These are phyloP conservation scores for Pseudonitzschia pungens DNA, from an alignment of 108 stramenopile genomes.

Conservation along the genomic window DNA sequence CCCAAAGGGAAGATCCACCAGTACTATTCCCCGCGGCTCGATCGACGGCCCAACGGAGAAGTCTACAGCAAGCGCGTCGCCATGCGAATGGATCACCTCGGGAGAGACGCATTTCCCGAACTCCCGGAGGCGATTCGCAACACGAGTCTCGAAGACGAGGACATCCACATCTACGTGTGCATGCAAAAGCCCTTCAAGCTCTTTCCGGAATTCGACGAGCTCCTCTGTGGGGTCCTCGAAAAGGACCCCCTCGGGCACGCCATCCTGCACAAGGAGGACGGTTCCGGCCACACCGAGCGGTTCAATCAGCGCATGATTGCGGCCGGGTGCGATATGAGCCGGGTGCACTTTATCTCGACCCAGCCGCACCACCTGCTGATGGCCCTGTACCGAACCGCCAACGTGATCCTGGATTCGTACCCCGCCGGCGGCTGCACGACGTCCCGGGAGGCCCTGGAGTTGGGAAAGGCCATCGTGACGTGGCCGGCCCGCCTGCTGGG, in stretches of 20 bases:
- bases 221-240: constrained; percentile 34
- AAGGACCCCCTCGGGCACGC: constrained; percentile 20
- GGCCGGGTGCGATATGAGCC: constrained; percentile 37
- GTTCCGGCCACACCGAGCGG: not conserved
- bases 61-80: not conserved
- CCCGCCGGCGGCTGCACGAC: constrained; percentile 47
- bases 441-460: constrained; percentile 39
- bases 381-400: constrained; percentile 26
- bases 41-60: constrained; percentile 3
- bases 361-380: constrained; percentile 38
- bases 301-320: constrained; percentile 12
- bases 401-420: constrained; percentile 39
- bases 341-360: constrained; percentile 26
- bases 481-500: constrained; percentile 42
- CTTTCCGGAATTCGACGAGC: constrained; percentile 33
- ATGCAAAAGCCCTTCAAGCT: constrained; percentile 49
- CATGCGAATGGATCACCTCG: constrained; percentile 3
- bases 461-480: constrained; percentile 42
- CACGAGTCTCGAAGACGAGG: not conserved
- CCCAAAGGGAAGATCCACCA: constrained; percentile 26
- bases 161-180: constrained; percentile 28
- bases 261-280: constrained; percentile 15
- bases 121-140: not conserved
- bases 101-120: constrained; percentile 4
- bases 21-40: constrained; percentile 30